phyloP scores from a whole-genome alignment of 208 protist genomes.

The Acanthamoeba lenticulata region DNA sequence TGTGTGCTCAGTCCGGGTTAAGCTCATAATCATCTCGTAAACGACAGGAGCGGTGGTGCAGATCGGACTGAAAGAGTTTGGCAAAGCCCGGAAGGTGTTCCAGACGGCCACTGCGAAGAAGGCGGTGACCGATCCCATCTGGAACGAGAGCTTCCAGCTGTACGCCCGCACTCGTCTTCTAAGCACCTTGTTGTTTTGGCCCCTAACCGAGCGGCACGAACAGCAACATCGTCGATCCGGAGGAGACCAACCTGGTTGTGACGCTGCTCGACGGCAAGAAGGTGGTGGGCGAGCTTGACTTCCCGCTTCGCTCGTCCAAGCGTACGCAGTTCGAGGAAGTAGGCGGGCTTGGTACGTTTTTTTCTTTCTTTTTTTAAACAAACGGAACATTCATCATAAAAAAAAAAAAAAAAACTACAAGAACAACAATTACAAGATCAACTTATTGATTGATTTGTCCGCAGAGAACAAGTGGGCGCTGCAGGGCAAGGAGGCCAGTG shows the following conservation, averaged over 20 bases:
- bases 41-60: background rate
- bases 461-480: slow-evolving; percentile 36
- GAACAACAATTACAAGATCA: too few species aligned
- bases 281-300: background rate
- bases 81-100: slow-evolving; percentile 49
- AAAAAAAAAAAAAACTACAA: too few species aligned
- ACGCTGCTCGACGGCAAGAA: slow-evolving; percentile 52
- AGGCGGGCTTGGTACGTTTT: slow-evolving; percentile 18
- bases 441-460: background rate
- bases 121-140: background rate
- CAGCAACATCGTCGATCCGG: slow-evolving; percentile 64
- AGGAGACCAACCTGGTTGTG: slow-evolving; percentile 36
- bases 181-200: background rate
- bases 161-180: background rate
- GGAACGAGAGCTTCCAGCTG: slow-evolving; percentile 66
- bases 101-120: background rate
- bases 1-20: background rate
- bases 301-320: slow-evolving; percentile 56
- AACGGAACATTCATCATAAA: too few species aligned
- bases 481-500: background rate
- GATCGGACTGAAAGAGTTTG: slow-evolving; percentile 18
- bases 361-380: background rate
- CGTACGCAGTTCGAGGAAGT: slow-evolving; percentile 37
- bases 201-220: background rate
- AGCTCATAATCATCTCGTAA: background rate